Conservation (phyloP, 306 rosid species). For the Lagenaria siceraria region DNA sequence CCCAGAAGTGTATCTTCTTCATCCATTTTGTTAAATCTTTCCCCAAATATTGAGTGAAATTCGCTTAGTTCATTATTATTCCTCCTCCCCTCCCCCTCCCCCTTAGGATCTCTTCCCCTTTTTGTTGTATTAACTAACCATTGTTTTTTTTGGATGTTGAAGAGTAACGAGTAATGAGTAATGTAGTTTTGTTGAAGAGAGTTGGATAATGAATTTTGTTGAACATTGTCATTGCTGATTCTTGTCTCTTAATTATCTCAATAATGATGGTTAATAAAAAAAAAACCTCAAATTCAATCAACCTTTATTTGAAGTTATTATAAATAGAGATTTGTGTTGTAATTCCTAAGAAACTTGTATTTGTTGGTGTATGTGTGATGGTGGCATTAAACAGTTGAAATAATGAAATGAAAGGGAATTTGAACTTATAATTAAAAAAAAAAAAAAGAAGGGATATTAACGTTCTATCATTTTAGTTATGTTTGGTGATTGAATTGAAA, state of each 20-base stretch:
- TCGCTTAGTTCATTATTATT: slow-evolving; percentile 13
- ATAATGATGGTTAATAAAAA: too few species aligned
- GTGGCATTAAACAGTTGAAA: neutral
- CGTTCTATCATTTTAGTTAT: neutral
- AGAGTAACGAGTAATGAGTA: neutral
- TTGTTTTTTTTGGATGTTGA: neutral
- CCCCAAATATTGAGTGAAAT: slow-evolving; percentile 13
- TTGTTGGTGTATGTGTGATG: neutral
- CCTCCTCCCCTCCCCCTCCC: neutral
- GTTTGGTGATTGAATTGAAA: neutral
- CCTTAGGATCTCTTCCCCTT: neutral
- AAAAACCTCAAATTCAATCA: neutral
- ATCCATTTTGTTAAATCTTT: neutral
- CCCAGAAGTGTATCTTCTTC: slow-evolving; percentile 29
- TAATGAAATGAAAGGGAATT: neutral
- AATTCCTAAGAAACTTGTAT: neutral
- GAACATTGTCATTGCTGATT: neutral
- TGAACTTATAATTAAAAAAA: neutral
- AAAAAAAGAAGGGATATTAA: neutral
- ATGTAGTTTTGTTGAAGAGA: neutral
- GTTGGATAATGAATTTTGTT: neutral
- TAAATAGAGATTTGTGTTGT: neutral
- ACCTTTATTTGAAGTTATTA: neutral
- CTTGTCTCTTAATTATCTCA: neutral
- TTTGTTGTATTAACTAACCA: slow-evolving; percentile 5